Conservation (phyloP, 106 monocot genomes). For the Alisma plantagoaquatica region DNA sequence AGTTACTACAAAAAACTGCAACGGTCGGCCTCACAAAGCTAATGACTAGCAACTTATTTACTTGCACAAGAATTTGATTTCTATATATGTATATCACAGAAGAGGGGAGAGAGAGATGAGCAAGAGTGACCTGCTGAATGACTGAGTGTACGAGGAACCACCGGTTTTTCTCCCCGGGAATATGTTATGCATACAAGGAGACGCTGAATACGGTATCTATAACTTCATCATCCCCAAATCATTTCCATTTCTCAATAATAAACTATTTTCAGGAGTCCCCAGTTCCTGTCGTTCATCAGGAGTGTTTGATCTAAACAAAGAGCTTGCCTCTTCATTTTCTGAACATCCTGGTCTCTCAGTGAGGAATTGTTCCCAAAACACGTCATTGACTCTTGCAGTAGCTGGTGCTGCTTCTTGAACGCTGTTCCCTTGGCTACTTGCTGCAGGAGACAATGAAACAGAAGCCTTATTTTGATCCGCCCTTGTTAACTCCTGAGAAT, state of each 20-base stretch:
- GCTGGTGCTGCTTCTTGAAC: conserved; percentile 16
- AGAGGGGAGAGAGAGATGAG: no score
- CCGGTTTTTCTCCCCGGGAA: no score
- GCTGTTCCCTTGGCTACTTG: conserved; percentile 23
- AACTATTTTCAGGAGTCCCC: conserved; percentile 10
- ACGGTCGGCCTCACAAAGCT: no score
- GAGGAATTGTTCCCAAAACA: conserved; percentile 97
- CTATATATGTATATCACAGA: no score
- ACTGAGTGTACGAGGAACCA: no score
- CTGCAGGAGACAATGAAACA: not conserved
- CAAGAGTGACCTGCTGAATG: no score
- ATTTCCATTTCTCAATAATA: conserved; percentile 11
- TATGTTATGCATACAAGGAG: no score
- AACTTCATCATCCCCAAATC: conserved; percentile 30
- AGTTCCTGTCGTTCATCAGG: conserved; percentile 21
- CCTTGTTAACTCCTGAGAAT: not conserved
- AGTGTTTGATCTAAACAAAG: conserved; percentile 32
- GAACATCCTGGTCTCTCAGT: conserved; percentile 82
- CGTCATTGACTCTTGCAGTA: conserved; percentile 55
- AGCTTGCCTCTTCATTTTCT: conserved; percentile 72
- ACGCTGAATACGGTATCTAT: no score
- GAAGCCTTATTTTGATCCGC: conserved; percentile 3
- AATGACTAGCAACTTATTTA: no score
- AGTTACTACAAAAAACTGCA: no score
- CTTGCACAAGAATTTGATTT: no score